Percentiles rank a stretch among this genome's conserved stretches.
phyloP scores from a whole-genome alignment of 2,329 filamentous ascomycete species.

The Cryphonectria naterciae region DNA sequence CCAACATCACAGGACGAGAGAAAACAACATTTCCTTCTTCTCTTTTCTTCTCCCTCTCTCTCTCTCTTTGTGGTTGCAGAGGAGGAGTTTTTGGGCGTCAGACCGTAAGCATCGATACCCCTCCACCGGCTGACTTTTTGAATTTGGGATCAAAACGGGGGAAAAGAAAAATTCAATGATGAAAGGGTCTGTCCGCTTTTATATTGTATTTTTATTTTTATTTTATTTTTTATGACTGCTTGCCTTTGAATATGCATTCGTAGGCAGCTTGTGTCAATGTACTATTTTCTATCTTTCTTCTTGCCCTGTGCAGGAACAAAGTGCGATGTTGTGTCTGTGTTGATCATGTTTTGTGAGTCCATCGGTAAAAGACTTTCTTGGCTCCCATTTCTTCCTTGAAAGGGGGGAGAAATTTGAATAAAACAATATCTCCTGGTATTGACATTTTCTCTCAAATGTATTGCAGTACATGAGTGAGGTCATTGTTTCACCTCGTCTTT shows the following conservation, averaged over 20 bases:
- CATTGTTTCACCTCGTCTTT: neutral
- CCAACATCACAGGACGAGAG: neutral
- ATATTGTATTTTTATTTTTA: neutral
- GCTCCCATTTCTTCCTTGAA: neutral
- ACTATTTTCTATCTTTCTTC: slow-evolving; percentile 16
- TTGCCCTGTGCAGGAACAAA: neutral
- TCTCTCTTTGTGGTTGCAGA: neutral
- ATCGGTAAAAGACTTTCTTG: neutral
- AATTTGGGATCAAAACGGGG: slow-evolving; percentile 8
- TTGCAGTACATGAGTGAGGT: neutral
- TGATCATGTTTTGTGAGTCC: neutral
- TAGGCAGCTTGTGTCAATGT: slow-evolving; percentile 26
- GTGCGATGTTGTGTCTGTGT: neutral
- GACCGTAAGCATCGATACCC: slow-evolving; percentile 24
- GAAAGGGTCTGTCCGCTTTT: neutral
- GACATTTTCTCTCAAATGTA: neutral
- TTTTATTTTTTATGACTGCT: neutral
- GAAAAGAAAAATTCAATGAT: neutral
- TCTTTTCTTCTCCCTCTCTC: neutral
- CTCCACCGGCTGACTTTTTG: slow-evolving; percentile 17
- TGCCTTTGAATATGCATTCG: slow-evolving; percentile 15
- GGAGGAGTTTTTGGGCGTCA: slow-evolving; percentile 25
- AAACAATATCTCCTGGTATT: neutral
- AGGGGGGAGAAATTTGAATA: neutral
- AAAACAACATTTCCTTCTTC: neutral